phyloP scores from a whole-genome alignment of 2,329 filamentous ascomycete genomes.

The Penicillium sp. region DNA sequence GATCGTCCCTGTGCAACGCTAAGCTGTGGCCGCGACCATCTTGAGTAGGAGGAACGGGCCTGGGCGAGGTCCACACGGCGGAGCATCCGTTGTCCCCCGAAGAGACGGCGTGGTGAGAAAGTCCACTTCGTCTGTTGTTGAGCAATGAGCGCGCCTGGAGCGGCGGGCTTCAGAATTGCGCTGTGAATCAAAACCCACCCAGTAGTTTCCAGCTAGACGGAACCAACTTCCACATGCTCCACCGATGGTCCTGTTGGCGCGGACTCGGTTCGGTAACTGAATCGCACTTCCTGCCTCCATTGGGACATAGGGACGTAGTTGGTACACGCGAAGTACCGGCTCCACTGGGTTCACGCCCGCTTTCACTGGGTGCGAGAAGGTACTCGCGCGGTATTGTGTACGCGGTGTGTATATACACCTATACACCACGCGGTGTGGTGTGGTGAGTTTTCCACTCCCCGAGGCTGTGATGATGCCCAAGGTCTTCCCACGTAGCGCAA shows the following conservation, averaged over 20 bases:
- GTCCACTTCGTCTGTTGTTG: slow-evolving; percentile 1
- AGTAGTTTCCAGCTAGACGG: too few species aligned
- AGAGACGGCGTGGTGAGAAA: slow-evolving; percentile 6
- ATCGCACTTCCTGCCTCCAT: slow-evolving; percentile 5
- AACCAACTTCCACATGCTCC: too few species aligned
- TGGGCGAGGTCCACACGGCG: slow-evolving; percentile 23
- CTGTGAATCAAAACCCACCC: too few species aligned
- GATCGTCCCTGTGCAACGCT: slow-evolving; percentile 11
- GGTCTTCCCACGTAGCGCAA: slow-evolving; percentile 9
- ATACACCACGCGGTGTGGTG: too few species aligned
- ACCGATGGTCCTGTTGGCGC: slow-evolving; percentile 19
- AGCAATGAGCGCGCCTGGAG: slow-evolving; percentile 11
- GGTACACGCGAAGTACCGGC: background rate
- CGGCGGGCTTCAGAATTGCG: too few species aligned
- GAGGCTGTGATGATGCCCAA: slow-evolving; percentile 16
- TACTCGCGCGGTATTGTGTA: too few species aligned
- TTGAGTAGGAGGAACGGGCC: slow-evolving; percentile 21
- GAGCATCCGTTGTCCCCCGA: slow-evolving; percentile 26
- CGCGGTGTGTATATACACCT: too few species aligned
- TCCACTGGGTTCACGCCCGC: slow-evolving; percentile 1
- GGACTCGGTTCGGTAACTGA: too few species aligned
- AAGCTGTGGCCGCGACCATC: too few species aligned
- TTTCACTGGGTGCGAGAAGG: too few species aligned
- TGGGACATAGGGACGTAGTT: background rate
- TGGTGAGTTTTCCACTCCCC: slow-evolving; percentile 2